phyloP scores from a whole-genome alignment of 2,329 filamentous ascomycete genomes.

The Fusarium sp. region DNA sequence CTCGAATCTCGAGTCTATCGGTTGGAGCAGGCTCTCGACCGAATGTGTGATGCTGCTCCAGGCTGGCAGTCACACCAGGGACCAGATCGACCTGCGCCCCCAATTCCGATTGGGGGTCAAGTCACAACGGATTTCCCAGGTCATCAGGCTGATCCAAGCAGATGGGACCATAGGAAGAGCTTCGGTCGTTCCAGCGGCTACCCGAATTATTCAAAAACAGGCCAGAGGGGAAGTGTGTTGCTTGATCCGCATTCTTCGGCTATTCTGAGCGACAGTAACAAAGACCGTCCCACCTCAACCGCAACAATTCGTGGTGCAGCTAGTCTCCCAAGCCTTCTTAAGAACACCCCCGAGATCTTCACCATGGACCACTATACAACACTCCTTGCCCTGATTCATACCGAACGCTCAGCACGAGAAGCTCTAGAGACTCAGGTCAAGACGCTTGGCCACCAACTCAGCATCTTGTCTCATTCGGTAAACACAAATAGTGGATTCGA shows the following conservation, averaged over 20 bases:
- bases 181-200: conserved; percentile 46
- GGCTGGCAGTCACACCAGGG: conserved; percentile 51
- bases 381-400: conserved; percentile 63
- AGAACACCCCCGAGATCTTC: conserved; percentile 47
- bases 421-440: conserved; percentile 67
- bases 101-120: conserved; percentile 37
- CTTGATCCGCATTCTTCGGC: conserved; percentile 44
- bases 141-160: neutral
- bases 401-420: conserved; percentile 66
- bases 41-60: conserved; percentile 59
- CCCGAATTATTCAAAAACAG: conserved; percentile 41
- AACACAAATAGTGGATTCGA: conserved; percentile 39
- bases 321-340: conserved; percentile 56
- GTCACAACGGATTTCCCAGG: neutral
- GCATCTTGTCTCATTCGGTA: conserved; percentile 56
- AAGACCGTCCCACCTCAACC: conserved; percentile 55
- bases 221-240: conserved; percentile 57
- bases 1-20: conserved; percentile 64
- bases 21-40: conserved; percentile 63
- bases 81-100: conserved; percentile 42
- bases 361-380: conserved; percentile 60
- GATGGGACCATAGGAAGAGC: conserved; percentile 3
- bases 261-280: neutral
- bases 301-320: conserved; percentile 59
- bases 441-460: conserved; percentile 61